Percentiles rank a stretch among this genome's conserved stretches.
Evolutionary conservation across 2,329 filamentous ascomycete genomes (phyloP).

Genomic region (Colletotrichum melonis): DNA sequence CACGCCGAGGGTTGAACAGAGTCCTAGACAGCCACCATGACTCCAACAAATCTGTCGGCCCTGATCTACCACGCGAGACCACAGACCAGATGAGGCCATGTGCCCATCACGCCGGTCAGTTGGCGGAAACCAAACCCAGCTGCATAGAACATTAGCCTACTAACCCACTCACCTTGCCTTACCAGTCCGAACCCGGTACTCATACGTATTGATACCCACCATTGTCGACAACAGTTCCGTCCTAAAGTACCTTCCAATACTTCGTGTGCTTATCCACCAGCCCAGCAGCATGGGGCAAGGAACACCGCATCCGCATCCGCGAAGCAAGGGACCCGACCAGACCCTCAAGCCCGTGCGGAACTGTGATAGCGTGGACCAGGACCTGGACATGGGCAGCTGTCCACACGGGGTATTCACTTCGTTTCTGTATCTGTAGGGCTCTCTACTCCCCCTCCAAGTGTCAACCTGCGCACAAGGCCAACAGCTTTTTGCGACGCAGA

Average conservation of each 20-base stretch:
- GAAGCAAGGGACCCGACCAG: constrained; percentile 30
- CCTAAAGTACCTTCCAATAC: neutral
- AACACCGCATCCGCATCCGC: constrained; percentile 19
- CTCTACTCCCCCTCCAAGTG: neutral
- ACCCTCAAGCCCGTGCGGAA: constrained; percentile 6
- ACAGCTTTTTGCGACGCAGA: neutral
- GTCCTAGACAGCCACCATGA: neutral
- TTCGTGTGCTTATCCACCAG: neutral
- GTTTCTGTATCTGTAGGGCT: constrained; percentile 10
- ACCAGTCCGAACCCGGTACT: neutral
- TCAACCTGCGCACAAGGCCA: neutral
- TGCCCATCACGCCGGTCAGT: constrained; percentile 25
- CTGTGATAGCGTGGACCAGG: neutral
- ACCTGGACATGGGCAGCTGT: neutral
- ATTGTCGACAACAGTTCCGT: neutral
- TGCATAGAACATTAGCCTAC: neutral
- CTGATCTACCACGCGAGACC: constrained; percentile 33
- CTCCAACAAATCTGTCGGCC: constrained; percentile 26
- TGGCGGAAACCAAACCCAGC: neutral
- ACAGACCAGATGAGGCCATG: constrained; percentile 32
- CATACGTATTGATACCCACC: neutral
- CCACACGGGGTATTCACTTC: neutral
- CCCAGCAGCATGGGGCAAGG: constrained; percentile 12
- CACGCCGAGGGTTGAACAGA: neutral
- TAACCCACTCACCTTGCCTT: neutral